Percentiles rank a stretch among this genome's conserved stretches.
phyloP scores from a whole-genome alignment of 768 basidiomycete species.

The Flagelloscypha sp. region DNA sequence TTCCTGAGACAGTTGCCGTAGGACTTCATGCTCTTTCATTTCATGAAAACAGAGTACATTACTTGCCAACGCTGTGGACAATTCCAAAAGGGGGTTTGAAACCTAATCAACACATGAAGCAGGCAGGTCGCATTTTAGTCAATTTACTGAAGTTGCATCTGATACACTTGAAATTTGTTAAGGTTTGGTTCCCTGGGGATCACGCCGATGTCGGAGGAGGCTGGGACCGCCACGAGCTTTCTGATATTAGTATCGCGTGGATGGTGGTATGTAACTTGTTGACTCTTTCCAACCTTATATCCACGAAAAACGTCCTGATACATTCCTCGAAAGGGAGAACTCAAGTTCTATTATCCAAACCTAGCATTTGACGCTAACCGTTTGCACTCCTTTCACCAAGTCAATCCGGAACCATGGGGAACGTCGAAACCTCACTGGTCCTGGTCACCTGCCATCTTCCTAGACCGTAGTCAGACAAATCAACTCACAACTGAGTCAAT shows the following conservation, averaged over 20 bases:
- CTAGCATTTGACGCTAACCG: too few species aligned
- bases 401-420: too few species aligned
- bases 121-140: conserved; percentile 5
- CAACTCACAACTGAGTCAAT: too few species aligned
- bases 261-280: too few species aligned
- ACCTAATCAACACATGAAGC: conserved; percentile 8
- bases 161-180: conserved; percentile 1
- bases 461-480: too few species aligned
- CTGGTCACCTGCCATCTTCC: too few species aligned
- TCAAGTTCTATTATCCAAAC: too few species aligned
- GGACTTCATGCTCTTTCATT: conserved; percentile 20
- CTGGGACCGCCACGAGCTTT: conserved; percentile 10
- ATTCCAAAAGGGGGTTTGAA: conserved; percentile 3
- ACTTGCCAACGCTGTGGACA: conserved; percentile 15
- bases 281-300: too few species aligned
- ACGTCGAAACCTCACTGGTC: too few species aligned
- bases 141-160: not conserved
- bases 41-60: conserved; percentile 17
- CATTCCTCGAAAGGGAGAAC: too few species aligned
- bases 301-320: too few species aligned
- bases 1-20: conserved; percentile 11
- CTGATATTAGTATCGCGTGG: conserved; percentile 15
- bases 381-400: too few species aligned
- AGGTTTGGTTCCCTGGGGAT: conserved; percentile 20
- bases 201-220: conserved; percentile 15